Evolutionary conservation across 352 stramenopile species (phyloP), one percentile per base, ranked within the genome.

Genomic region (Phytophthora tentaculata): DNA sequence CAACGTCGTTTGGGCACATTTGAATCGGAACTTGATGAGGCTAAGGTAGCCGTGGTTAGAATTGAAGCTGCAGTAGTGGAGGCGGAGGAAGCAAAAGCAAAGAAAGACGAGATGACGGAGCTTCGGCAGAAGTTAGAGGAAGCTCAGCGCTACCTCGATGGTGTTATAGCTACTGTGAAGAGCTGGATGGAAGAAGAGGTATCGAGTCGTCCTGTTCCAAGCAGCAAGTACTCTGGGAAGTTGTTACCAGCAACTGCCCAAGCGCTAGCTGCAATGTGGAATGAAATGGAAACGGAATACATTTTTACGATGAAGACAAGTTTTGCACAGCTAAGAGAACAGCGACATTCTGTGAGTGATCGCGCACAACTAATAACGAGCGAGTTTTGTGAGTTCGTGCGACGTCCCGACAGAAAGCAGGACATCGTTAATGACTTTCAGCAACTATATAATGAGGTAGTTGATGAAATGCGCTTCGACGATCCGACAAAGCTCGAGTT

Each of bases 401-500:
- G 76, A 0, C 81, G 88, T 24, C 62, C 67, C 0, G 90, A 97
- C 56, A 48, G 71, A 13, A 92, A 93, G 61, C 90, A 96, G 62
- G 62, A 55, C 4, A 39, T 83, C 23, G 63, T 97, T 3, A 81
- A 86, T 41, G 56, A 64, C 10, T 97, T 95, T 65, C 84, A 96
- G 56, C 63, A 51, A 6, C 72, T 69, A 13, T 95, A 95, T 58
- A 96, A 97, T 56, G 75, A 76, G n/a, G 77, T 97, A 19, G n/a
- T 86, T 1, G 75, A 94, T 14, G 87, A 92, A 23, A 91, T 97
- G 77, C 85, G 91, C 14, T 94, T 93, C 43, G 88, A 97, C 19
- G 80, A 89, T 8, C 43, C 75, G 12, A 94, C 83, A n/a, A 94
- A 95, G 52, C 39, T 80, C 14, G 90, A 97, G 63, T 65, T 97